A percentile compares a stretch with the other conserved stretches of the same genome.
phyloP scores from a whole-genome alignment of 495 filamentous ascomycete genomes.

The Aspergillus ellipticus region DNA sequence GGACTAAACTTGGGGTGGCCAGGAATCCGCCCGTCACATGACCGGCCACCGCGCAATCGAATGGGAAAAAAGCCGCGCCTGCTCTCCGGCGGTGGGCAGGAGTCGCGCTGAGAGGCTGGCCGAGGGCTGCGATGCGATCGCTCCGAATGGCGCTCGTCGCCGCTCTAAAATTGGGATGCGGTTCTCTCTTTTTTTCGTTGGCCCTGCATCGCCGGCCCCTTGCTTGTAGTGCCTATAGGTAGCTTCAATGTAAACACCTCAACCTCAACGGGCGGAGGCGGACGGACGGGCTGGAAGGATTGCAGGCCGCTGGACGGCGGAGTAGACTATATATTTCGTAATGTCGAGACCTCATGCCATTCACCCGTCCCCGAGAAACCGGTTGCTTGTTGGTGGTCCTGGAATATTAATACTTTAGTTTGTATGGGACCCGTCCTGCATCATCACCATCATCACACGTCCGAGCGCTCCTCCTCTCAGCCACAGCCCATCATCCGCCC shows the following conservation, averaged over 20 bases:
- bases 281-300: background rate
- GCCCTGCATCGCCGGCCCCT: background rate
- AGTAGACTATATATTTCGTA: background rate
- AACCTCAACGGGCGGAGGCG: background rate
- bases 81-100: too few species aligned
- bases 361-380: background rate
- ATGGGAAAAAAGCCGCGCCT: background rate
- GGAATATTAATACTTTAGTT: background rate
- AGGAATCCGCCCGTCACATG: background rate
- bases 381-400: background rate
- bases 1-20: too few species aligned
- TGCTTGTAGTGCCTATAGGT: background rate
- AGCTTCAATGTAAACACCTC: background rate
- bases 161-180: background rate
- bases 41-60: background rate
- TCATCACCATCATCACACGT: constrained; percentile 9
- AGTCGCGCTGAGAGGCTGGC: background rate
- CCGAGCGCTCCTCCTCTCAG: constrained; percentile 19
- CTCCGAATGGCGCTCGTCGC: background rate
- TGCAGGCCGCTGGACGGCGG: too few species aligned
- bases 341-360: background rate
- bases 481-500: constrained; percentile 12
- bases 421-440: constrained; percentile 11
- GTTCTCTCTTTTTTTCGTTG: background rate
- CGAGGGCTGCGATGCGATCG: background rate